Conservation (phyloP, 768 basidiomycete species). For the Phylloporus arenicola region DNA sequence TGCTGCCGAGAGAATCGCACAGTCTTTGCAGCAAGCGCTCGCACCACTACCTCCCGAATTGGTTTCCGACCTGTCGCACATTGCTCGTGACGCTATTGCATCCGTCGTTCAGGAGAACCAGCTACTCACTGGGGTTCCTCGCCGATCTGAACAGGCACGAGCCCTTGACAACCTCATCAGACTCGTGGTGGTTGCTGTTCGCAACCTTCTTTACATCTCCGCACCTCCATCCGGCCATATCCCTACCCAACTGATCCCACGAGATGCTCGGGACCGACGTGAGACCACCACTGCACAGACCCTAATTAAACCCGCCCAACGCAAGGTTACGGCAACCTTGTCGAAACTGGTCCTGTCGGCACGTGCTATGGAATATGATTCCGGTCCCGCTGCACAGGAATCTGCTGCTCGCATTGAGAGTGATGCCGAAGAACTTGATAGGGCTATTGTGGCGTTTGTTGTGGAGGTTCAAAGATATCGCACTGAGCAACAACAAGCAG, state of each 20-base stretch:
- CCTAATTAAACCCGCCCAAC: constrained; percentile 71
- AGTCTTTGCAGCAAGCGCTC: constrained; percentile 56
- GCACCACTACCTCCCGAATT: constrained; percentile 53
- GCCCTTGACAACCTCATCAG: constrained; percentile 60
- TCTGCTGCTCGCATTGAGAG: constrained; percentile 67
- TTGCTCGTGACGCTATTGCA: constrained; percentile 54
- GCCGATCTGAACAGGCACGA: constrained; percentile 49
- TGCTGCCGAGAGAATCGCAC: constrained; percentile 62
- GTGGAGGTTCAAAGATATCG: constrained; percentile 62
- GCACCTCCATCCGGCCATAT: constrained; percentile 58
- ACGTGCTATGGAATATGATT: constrained; percentile 84
- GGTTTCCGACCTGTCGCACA: constrained; percentile 56
- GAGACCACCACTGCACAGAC: constrained; percentile 45
- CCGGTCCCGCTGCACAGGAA: constrained; percentile 54
- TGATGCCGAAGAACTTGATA: constrained; percentile 72
- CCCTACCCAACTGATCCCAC: constrained; percentile 48
- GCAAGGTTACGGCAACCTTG: constrained; percentile 83
- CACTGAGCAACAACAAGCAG: constrained; percentile 23
- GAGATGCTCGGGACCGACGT: constrained; percentile 42
- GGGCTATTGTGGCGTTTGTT: constrained; percentile 63
- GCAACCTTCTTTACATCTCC: constrained; percentile 69
- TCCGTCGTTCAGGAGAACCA: constrained; percentile 56
- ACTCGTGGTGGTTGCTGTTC: constrained; percentile 62
- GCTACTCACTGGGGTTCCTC: constrained; percentile 39
- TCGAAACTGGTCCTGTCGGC: constrained; percentile 86